phyloP scores from a whole-genome alignment of 257 asterid species.

The Petunia secreta region DNA sequence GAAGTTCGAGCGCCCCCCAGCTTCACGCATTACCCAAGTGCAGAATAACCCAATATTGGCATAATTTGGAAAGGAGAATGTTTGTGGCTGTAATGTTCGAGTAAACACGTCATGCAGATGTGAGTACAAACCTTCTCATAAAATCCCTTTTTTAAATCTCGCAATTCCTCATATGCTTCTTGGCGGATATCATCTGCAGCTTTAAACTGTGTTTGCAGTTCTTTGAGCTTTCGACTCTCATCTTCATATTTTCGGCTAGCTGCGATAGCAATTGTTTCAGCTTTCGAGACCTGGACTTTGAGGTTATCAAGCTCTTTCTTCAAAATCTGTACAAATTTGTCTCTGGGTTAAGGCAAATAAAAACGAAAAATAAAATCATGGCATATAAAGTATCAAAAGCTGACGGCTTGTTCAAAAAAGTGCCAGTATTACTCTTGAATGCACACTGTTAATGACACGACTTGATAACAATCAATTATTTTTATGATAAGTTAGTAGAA shows the following conservation, averaged over 20 bases:
- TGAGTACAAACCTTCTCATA: constrained; percentile 63
- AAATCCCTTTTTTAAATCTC: constrained; percentile 59
- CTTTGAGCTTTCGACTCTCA: constrained; percentile 66
- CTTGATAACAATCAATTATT: constrained; percentile 5
- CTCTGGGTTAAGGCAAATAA: constrained; percentile 16
- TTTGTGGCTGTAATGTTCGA: neutral
- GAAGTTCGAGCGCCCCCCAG: neutral
- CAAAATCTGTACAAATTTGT: constrained; percentile 49
- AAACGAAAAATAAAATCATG: constrained; percentile 17
- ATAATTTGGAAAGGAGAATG: neutral
- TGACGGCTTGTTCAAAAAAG: neutral
- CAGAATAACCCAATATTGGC: neutral
- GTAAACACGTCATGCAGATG: neutral
- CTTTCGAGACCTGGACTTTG: constrained; percentile 58
- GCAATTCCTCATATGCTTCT: constrained; percentile 68
- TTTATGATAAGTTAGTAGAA: constrained; percentile 19
- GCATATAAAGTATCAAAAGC: neutral
- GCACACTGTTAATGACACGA: constrained; percentile 11
- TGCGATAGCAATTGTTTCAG: constrained; percentile 62
- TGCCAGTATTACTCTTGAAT: constrained; percentile 3
- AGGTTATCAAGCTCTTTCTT: constrained; percentile 81
- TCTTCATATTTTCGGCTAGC: constrained; percentile 65
- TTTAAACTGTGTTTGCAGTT: constrained; percentile 63
- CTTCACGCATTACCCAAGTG: constrained; percentile 2
- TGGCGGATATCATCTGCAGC: constrained; percentile 91